Percentiles rank a stretch among this genome's conserved stretches.
phyloP scores from a whole-genome alignment of 306 rosid species.

The Quercus alba region DNA sequence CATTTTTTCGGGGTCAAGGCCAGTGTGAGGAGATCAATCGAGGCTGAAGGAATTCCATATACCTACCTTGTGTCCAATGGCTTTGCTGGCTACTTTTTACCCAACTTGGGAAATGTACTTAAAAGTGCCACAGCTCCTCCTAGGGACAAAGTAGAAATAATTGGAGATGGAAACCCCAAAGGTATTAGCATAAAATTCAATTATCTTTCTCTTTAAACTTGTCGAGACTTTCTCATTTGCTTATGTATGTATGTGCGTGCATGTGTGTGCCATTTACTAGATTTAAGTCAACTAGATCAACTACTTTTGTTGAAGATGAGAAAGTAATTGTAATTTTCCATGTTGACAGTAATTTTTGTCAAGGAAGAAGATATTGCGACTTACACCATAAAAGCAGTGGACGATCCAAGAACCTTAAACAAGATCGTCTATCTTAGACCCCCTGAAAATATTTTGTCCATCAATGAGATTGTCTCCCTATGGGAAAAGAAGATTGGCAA shows the following conservation, averaged over 20 bases:
- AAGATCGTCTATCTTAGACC: constrained; percentile 35
- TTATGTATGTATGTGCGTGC: too few relatives aligned
- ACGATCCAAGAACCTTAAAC: constrained; percentile 39
- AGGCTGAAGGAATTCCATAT: constrained; percentile 33
- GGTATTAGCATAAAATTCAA: constrained; percentile 3
- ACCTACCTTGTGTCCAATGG: constrained; percentile 11
- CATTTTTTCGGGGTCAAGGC: not conserved
- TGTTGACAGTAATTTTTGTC: constrained; percentile 25
- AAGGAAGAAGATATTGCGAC: constrained; percentile 36
- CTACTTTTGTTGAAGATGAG: not conserved
- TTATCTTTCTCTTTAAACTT: not conserved
- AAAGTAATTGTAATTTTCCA: not conserved
- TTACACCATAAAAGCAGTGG: constrained; percentile 33
- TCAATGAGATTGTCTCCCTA: constrained; percentile 17
- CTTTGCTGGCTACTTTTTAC: constrained; percentile 32
- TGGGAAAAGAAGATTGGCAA: constrained; percentile 51
- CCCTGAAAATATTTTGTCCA: constrained; percentile 31
- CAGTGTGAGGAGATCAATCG: constrained; percentile 19
- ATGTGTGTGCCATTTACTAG: too few relatives aligned
- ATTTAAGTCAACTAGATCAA: not conserved
- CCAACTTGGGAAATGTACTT: constrained; percentile 16
- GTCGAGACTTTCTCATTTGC: too few relatives aligned
- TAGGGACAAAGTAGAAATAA: constrained; percentile 30
- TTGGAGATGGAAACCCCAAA: constrained; percentile 50
- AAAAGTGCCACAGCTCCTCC: constrained; percentile 33